Evolutionary conservation across 2,329 filamentous ascomycete species (phyloP).

Genomic region (Colletotrichum theobromicola): DNA sequence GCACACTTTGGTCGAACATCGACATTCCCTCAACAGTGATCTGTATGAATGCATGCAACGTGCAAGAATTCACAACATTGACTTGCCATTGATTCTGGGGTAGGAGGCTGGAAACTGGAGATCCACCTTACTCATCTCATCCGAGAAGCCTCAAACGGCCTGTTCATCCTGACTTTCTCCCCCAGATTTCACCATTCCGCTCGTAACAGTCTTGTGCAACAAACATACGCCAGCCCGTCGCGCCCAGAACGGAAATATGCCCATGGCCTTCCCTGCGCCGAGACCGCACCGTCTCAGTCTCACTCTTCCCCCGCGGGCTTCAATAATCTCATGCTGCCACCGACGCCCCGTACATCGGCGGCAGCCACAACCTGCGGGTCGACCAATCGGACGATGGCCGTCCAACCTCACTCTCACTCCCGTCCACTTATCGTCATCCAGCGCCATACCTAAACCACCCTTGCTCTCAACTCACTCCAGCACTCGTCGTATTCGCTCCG

Average conservation of each 20-base stretch:
- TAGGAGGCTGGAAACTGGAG: not conserved
- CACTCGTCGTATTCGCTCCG: not conserved
- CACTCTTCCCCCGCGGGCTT: not conserved
- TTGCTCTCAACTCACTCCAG: not conserved
- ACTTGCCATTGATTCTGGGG: slow-evolving; percentile 3
- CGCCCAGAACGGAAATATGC: not conserved
- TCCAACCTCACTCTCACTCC: slow-evolving; percentile 5
- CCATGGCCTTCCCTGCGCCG: not conserved
- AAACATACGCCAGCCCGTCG: not conserved
- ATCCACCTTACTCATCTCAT: not conserved
- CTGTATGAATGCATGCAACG: not conserved
- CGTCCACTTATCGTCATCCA: slow-evolving; percentile 2
- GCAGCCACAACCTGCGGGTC: not conserved
- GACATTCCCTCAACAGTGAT: not conserved
- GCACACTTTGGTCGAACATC: not conserved
- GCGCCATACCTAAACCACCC: not conserved
- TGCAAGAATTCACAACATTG: not conserved
- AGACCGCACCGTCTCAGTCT: slow-evolving; percentile 11
- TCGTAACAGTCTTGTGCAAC: not conserved
- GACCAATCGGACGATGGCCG: slow-evolving; percentile 20
- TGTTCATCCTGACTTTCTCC: not conserved
- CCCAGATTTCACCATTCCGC: not conserved
- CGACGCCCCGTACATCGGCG: not conserved
- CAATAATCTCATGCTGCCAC: not conserved
- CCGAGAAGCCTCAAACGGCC: not conserved